Conservation (phyloP, 352 stramenopile species). For the Pythium insidiosum region DNA sequence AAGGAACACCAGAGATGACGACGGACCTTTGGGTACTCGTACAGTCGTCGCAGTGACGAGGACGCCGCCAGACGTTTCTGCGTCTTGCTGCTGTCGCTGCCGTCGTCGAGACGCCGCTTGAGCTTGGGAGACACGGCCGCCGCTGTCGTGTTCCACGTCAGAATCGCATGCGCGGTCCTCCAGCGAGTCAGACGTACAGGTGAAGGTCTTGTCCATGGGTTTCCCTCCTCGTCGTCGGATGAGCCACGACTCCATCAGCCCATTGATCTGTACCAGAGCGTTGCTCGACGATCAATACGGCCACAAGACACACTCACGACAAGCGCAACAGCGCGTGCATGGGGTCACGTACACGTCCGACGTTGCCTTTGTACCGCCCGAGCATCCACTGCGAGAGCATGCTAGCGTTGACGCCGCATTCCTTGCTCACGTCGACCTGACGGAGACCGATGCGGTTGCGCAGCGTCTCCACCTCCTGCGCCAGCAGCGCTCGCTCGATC, state of each 20-base stretch:
- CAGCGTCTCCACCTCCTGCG: slow-evolving; percentile 75
- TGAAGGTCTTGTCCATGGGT: slow-evolving; percentile 63
- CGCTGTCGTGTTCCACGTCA: slow-evolving; percentile 16
- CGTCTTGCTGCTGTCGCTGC: slow-evolving; percentile 32
- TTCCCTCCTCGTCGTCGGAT: slow-evolving; percentile 75
- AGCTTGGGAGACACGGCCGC: slow-evolving; percentile 58
- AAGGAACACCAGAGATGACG: no score
- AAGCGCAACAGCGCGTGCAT: not conserved
- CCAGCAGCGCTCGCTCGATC: slow-evolving; percentile 73
- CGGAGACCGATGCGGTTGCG: slow-evolving; percentile 63
- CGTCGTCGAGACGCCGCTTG: slow-evolving; percentile 57
- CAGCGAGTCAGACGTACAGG: not conserved
- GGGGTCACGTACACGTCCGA: slow-evolving; percentile 42
- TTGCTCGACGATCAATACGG: not conserved
- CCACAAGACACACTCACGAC: not conserved
- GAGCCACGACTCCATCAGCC: slow-evolving; percentile 79
- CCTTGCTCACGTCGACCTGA: slow-evolving; percentile 80
- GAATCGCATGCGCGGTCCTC: not conserved
- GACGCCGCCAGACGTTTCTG: no score
- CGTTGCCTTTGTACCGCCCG: slow-evolving; percentile 78
- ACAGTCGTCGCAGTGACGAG: slow-evolving; percentile 48
- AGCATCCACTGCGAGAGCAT: slow-evolving; percentile 87
- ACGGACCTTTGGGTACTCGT: slow-evolving; percentile 66
- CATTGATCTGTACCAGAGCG: slow-evolving; percentile 48
- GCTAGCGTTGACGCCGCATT: slow-evolving; percentile 78